A percentile compares a stretch with the other conserved stretches of the same genome.
These are phyloP conservation scores for Backusella luteola DNA, from an alignment of 192 early-diverging fungal genomes.

Conservation along the genomic window DNA sequence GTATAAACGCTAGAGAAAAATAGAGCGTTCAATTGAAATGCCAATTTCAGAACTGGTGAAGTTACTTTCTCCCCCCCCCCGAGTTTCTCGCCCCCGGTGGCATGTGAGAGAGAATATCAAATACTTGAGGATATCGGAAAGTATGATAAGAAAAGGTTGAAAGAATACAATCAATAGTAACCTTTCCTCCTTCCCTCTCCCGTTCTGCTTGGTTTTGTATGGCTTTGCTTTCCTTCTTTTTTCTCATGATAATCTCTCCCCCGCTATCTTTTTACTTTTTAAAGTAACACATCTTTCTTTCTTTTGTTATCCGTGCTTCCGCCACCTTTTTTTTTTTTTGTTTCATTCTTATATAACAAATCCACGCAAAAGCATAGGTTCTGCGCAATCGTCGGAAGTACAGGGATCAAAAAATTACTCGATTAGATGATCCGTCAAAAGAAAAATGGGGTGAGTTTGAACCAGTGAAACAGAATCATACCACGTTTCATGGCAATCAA, in stretches of 20 bases:
- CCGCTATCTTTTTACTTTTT: background rate
- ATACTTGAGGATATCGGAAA: background rate
- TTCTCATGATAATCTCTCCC: background rate
- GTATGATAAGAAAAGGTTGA: background rate
- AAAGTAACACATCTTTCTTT: background rate
- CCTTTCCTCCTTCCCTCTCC: background rate
- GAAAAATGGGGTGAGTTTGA: background rate
- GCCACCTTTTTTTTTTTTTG: background rate
- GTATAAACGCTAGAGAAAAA: background rate
- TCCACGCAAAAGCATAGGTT: background rate
- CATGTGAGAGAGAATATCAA: slow-evolving; percentile 2
- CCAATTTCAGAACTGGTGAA: background rate
- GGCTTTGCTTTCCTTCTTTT: background rate
- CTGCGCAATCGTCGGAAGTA: background rate
- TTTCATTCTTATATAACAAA: background rate
- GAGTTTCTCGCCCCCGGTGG: background rate
- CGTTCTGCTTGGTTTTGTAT: background rate
- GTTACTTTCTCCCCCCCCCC: background rate
- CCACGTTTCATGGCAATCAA: background rate
- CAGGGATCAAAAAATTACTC: background rate
- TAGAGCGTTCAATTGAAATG: background rate
- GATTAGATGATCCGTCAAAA: background rate
- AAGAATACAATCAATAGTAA: background rate
- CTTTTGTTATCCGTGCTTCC: background rate
- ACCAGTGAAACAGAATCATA: slow-evolving; percentile 1